Evolutionary conservation across 495 filamentous ascomycete genomes (phyloP), one percentile per base, ranked within the genome.

Genomic region (Aspergillus incahuasiensis): DNA sequence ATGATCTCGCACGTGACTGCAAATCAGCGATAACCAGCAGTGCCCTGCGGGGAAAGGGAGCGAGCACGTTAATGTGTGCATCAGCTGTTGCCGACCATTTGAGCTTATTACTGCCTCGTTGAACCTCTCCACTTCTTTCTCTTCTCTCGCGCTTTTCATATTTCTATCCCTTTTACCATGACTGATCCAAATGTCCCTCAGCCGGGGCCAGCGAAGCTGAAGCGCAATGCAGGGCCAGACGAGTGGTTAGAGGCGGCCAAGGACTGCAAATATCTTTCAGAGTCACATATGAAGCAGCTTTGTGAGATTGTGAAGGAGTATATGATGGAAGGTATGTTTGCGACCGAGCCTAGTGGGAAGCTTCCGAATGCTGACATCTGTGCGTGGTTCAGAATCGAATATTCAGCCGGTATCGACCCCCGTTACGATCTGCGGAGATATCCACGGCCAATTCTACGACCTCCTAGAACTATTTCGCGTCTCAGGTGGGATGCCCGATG

Each of bases 401-500:
- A 96, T 98, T 30, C 92, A 96, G 67, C 94, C 95, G 19, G 94
- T 98, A 25, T 82, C 84, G 15, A 95, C 95, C 0, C 94, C 94
- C n/a, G 94, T 98, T 51, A 98, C 94, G 25, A 86, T 98, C 60
- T 98, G 94, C 66, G 94, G 94, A 64, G 94, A 98, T 68, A 96
- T 98, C 62, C 94, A 98, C 73, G 94, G 94, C 64, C 94, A 98
- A 75, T 98, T 97, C 74, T 98, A 97, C 79, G 94, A 98, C 71
- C 80, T 98, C 6, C 82, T 97, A 47, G 94, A 98, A 72, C 84
- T 98, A 25, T 98, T 98, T 75, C 87, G 90, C 40, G 92, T 98
- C 6, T 91, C 91, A 19, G 94, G 94, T 48, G 94, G 94, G 54
- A 94, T 97, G 85, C 94, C 94, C 13, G 86, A 89, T 58, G 86